Conservation (phyloP, 805 yeast genomes). For the Sugiyamaella boreocaroliniensis region DNA sequence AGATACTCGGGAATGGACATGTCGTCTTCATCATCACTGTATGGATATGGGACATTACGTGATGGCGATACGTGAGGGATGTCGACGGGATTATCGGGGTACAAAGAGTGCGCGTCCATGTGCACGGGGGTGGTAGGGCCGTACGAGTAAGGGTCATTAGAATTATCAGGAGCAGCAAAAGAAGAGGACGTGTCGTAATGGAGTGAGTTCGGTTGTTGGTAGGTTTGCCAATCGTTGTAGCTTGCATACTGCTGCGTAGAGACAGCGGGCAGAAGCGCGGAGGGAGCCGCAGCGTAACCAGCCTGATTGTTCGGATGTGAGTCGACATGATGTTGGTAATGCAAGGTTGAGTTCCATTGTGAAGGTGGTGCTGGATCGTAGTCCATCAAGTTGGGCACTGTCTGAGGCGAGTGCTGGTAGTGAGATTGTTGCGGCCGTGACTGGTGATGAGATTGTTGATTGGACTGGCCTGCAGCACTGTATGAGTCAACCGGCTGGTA, state of each 20-base stretch:
- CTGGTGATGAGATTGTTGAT: not conserved
- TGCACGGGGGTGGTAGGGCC: too few species aligned
- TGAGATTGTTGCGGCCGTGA: not conserved
- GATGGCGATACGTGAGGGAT: not conserved
- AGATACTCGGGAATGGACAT: not conserved
- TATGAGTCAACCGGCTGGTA: not conserved
- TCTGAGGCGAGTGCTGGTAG: not conserved
- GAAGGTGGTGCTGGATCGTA: not conserved
- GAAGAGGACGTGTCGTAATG: not conserved
- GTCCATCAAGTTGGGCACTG: not conserved
- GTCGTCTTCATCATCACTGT: conserved; percentile 1
- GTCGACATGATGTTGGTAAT: not conserved
- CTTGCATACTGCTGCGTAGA: too few species aligned
- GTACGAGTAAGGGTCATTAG: not conserved
- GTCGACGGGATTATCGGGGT: not conserved
- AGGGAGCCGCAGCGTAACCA: not conserved
- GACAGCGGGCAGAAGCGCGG: too few species aligned
- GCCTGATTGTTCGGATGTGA: not conserved
- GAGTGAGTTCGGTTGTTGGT: too few species aligned
- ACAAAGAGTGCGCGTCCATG: not conserved
- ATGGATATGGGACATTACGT: not conserved
- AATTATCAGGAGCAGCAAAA: not conserved
- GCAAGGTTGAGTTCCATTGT: not conserved
- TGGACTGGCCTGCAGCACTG: not conserved
- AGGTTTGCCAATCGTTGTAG: too few species aligned